Evolutionary conservation across 2,329 filamentous ascomycete species (phyloP).

Genomic region (Macrophomina phaseolina): DNA sequence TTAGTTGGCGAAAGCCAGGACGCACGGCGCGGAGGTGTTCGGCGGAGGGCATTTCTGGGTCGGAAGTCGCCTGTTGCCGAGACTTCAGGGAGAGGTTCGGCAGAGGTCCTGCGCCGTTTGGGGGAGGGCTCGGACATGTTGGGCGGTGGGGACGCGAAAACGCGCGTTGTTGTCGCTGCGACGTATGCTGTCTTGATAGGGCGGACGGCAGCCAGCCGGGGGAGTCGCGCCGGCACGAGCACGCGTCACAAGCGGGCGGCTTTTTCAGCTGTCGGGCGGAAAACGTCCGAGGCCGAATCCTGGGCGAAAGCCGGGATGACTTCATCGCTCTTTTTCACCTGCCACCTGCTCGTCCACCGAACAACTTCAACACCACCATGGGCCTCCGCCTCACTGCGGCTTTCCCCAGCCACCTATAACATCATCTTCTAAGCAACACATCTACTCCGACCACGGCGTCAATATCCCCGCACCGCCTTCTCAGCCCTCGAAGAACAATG

Average conservation of each 20-base stretch:
- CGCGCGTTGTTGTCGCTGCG: not conserved
- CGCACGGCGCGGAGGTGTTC: slow-evolving; percentile 40
- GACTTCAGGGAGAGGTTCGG: slow-evolving; percentile 3
- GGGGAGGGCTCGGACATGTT: slow-evolving; percentile 29
- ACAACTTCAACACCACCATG: not conserved
- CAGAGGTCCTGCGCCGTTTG: slow-evolving; percentile 43
- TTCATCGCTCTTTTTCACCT: slow-evolving; percentile 26
- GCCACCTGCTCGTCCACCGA: not conserved
- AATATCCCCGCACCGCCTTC: not conserved
- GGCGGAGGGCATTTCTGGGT: slow-evolving; percentile 32
- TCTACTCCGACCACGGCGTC: not conserved
- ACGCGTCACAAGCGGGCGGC: slow-evolving; percentile 11
- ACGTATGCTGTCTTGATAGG: not conserved
- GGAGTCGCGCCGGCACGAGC: slow-evolving; percentile 12
- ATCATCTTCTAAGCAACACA: not conserved
- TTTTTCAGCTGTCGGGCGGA: not conserved
- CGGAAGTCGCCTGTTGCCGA: slow-evolving; percentile 22
- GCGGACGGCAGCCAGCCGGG: not conserved
- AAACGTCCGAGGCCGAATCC: slow-evolving; percentile 4
- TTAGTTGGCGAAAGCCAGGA: slow-evolving; percentile 49
- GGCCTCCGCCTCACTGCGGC: not conserved
- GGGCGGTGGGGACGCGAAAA: not conserved
- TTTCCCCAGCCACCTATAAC: not conserved
- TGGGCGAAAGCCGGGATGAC: slow-evolving; percentile 13
- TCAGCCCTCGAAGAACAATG: not conserved